These are phyloP conservation scores for Mycena metata DNA, from an alignment of 768 basidiomycete species.

Conservation along the genomic window DNA sequence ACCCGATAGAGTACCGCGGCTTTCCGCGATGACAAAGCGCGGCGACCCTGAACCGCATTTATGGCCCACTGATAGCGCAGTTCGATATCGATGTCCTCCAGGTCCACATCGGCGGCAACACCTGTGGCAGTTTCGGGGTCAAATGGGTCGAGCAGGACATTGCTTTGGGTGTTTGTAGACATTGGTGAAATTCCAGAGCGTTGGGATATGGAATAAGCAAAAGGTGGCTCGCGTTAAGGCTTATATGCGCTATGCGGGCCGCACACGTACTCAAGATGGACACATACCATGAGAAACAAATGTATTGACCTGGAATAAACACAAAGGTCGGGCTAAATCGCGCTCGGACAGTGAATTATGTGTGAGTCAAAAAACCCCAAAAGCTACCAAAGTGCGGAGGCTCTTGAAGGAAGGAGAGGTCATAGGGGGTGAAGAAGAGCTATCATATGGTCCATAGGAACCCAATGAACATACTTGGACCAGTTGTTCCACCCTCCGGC, in stretches of 20 bases:
- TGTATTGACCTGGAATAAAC: neutral
- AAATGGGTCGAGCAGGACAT: neutral
- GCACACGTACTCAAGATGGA: neutral
- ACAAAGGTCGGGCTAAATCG: neutral
- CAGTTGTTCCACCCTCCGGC: neutral
- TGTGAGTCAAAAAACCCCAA: neutral
- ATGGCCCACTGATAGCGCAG: neutral
- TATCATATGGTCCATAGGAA: conserved; percentile 1
- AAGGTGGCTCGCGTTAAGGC: neutral
- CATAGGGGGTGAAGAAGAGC: neutral
- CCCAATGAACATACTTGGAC: neutral
- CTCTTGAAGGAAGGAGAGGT: neutral
- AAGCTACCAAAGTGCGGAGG: neutral
- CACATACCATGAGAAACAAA: neutral
- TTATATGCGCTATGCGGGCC: neutral
- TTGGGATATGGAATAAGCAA: neutral
- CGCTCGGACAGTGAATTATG: neutral
- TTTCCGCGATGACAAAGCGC: neutral
- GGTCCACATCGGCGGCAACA: neutral
- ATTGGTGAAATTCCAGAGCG: neutral
- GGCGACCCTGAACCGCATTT: neutral
- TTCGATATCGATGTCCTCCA: neutral
- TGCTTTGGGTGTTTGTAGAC: too few relatives aligned
- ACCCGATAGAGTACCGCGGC: neutral
- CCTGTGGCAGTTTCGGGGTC: neutral